Evolutionary conservation across 2,329 filamentous ascomycete genomes (phyloP).

Genomic region (Podosphaera fusca): DNA sequence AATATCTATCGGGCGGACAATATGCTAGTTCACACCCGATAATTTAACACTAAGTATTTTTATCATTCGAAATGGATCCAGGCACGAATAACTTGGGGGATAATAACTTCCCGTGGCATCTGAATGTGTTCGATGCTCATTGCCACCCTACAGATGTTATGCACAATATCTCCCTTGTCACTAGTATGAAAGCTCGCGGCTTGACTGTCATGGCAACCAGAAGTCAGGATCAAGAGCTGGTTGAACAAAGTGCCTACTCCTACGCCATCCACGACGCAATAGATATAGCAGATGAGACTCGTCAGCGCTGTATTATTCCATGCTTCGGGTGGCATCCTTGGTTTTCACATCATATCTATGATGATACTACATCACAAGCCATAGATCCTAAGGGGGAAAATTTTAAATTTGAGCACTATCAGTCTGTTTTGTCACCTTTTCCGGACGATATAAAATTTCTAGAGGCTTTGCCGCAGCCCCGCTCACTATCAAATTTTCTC

Average conservation of each 20-base stretch:
- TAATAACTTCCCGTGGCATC: conserved; percentile 38
- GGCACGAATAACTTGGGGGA: not conserved
- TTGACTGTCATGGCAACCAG: conserved; percentile 61
- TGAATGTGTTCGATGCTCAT: conserved; percentile 55
- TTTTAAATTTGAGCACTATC: conserved; percentile 36
- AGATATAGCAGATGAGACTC: conserved; percentile 11
- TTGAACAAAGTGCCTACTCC: conserved; percentile 33
- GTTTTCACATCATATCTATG: conserved; percentile 59
- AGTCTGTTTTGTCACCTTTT: conserved; percentile 34
- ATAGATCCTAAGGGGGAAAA: conserved; percentile 6
- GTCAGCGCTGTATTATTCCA: conserved; percentile 29
- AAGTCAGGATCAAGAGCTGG: conserved; percentile 51
- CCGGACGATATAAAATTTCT: conserved; percentile 24
- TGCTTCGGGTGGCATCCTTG: conserved; percentile 79
- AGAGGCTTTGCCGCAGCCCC: conserved; percentile 32
- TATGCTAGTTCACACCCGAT: too few relatives aligned
- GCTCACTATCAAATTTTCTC: conserved; percentile 34
- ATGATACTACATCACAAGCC: conserved; percentile 22
- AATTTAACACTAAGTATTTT: too few relatives aligned
- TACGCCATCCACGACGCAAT: conserved; percentile 23
- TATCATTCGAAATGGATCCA: too few relatives aligned
- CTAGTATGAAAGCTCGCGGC: conserved; percentile 38
- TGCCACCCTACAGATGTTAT: conserved; percentile 69
- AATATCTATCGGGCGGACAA: too few relatives aligned
- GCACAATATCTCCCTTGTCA: conserved; percentile 31